phyloP scores from a whole-genome alignment of 2,329 filamentous ascomycete species.

The Penicillium aurantiogriseum region DNA sequence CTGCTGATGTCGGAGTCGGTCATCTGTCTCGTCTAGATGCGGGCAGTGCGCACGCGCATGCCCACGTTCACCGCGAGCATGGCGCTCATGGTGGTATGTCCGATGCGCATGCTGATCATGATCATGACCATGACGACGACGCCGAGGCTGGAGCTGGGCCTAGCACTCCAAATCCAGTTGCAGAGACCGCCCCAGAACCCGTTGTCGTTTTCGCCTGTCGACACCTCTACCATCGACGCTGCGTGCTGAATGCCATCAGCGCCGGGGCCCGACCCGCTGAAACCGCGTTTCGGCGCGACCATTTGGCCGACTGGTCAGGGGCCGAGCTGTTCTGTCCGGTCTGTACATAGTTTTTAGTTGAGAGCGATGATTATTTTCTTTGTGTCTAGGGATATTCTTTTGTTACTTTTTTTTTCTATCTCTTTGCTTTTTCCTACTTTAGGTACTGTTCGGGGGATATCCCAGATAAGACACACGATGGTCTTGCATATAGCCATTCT shows the following conservation, averaged over 20 bases:
- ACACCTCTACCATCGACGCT: conserved; percentile 50
- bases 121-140: conserved; percentile 5
- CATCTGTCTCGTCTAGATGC: conserved; percentile 16
- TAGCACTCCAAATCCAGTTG: background rate
- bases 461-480: conserved; percentile 1
- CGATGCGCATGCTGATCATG: background rate
- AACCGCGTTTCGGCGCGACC: conserved; percentile 20
- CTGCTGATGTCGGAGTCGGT: conserved; percentile 26
- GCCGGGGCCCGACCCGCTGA: conserved; percentile 12
- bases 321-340: conserved; percentile 35
- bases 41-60: conserved; percentile 11
- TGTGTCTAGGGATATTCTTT: background rate
- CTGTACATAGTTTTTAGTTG: conserved; percentile 35
- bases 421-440: background rate
- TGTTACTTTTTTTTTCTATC: background rate
- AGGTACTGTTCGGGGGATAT: background rate
- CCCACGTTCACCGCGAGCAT: background rate
- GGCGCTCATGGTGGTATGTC: background rate
- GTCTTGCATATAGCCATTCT: conserved; percentile 1
- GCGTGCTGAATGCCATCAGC: conserved; percentile 36
- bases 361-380: background rate
- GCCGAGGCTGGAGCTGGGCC: background rate
- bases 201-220: conserved; percentile 50
- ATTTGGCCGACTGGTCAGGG: conserved; percentile 26
- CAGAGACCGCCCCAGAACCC: conserved; percentile 21